Evolutionary conservation across 1,139 yeast genomes (phyloP), one percentile per base, ranked within the genome.

Genomic region (Magnusiomyces suaveolens): DNA sequence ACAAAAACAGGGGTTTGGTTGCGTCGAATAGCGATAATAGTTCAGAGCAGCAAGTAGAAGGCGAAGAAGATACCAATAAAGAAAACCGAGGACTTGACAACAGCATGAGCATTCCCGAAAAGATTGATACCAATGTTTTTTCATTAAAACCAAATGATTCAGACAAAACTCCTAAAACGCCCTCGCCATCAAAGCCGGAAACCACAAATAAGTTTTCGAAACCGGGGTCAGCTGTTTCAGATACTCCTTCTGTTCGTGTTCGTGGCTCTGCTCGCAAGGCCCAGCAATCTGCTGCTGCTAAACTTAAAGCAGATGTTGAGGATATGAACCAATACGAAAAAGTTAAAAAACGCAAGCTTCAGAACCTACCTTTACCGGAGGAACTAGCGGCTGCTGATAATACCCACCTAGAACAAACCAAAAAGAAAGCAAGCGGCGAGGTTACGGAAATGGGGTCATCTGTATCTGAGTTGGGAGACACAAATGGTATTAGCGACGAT

Each of bases 251-350:
- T 21, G 4, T 12, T 25, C 23, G 44, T 4, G 16, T 41, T 18
- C 43, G 54, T 18, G 49, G 44, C 12, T 52, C 54, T 12, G 48
- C 51, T n/a, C 72, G 81, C 16, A 73, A 81, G 23, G 94, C 94
- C 0, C 82, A 84, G 44, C 76, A 77, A 50, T 79, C 79, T 61
- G 94, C 94, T 0, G 82, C 83, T 0, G 72, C 72, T 55, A 82
- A 81, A 64, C 70, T 86, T n/a, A 90, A 83, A 60, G 76, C 76
- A 24, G 80, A 83, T 62, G 84, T 86, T 78, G 78, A 79, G 53
- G 84, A 84, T 53, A 72, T 85, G 58, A 84, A 82, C 62, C 75
- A 73, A 53, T 85, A 78, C 64, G 82, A 81, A 58, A 75, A 78
- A 60, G 73, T 44, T 53, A 52, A 56, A 51, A 46, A 51, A 39